Evolutionary conservation across 1,284 basidiomycete genomes (phyloP).

Genomic region (Meripilus lineatus): DNA sequence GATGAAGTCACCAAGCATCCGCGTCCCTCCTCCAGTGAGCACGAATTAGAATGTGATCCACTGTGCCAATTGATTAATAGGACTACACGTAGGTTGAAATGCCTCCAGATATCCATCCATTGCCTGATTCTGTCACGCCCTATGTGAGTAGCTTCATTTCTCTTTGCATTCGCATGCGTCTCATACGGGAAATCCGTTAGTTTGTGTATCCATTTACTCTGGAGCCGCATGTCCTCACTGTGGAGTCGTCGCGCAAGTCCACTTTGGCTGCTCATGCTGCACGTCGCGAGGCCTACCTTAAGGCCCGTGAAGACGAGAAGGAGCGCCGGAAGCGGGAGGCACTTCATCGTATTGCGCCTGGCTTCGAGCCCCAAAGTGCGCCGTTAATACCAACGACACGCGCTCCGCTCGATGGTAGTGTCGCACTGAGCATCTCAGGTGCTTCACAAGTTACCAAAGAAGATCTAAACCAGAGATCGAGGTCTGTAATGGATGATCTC

Average conservation of each 20-base stretch:
- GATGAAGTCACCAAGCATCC: conserved; percentile 88
- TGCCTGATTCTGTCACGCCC: conserved; percentile 82
- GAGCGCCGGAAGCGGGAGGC: conserved; percentile 73
- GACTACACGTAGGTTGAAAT: conserved; percentile 57
- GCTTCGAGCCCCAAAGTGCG: conserved; percentile 58
- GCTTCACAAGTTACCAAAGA: too few relatives aligned
- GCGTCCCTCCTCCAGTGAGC: conserved; percentile 74
- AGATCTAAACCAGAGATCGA: conserved; percentile 20
- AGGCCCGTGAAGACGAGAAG: conserved; percentile 70
- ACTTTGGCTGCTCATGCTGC: conserved; percentile 63
- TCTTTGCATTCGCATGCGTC: neutral
- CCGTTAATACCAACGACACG: conserved; percentile 49
- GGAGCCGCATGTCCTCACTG: conserved; percentile 75
- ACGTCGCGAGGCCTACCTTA: conserved; percentile 66
- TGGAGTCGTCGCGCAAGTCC: conserved; percentile 64
- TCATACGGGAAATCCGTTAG: conserved; percentile 36
- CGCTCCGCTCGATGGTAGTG: conserved; percentile 14
- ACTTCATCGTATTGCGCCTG: conserved; percentile 67
- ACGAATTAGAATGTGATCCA: conserved; percentile 5
- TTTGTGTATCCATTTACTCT: conserved; percentile 93
- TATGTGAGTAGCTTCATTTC: conserved; percentile 57
- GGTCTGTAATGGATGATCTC: conserved; percentile 76
- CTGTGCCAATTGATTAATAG: neutral
- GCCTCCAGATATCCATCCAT: conserved; percentile 86
- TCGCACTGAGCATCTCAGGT: neutral